Evolutionary conservation across 106 monocot species (phyloP), one percentile per base, ranked within the genome.

Genomic region (Dendrobium nobile): DNA sequence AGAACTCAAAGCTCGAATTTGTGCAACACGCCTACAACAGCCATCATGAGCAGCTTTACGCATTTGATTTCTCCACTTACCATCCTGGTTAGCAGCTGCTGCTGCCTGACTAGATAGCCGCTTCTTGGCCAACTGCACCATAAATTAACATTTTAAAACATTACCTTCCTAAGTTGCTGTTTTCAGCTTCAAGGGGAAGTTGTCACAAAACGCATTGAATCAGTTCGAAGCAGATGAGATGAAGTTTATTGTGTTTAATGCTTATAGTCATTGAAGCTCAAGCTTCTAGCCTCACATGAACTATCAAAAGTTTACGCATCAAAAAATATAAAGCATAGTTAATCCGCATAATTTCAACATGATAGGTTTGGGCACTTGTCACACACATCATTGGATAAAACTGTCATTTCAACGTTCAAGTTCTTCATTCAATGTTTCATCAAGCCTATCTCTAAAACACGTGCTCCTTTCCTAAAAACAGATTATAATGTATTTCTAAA

Each of bases 61-160:
- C 95, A 93, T 99, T 79, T 95, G 98, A 90, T 90, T 99, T 88
- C 84, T 89, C 98, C 95, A 95, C 59, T 93, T 84, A 74, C 98
- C 89, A 85, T 90, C 92, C 33, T 87, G 89, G 82, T 80, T 88
- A 48, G 98, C 98, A 44, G 93, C 85, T 44, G 92, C 87, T 37
- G 89, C 91, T 40, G 82, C 89, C 72, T 95, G 91, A 80, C 79
- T 86, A 31, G 91, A 87, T 79, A 99, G 78, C 17, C 88, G 80
- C 78, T 87, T 99, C 79, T 93, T 99, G 55, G 91, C 93, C 44
- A 92, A 59, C 98, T 98, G 82, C 44, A 80, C 11, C 40, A 75
- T 33, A 65, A 61, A 59, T 47, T 19, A 28, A 0, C 41, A 40
- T 59, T 40, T 77, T 37, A 41, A 33, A 48, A 73, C 28, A 54